Evolutionary conservation across 768 basidiomycete species (phyloP).

Genomic region (Mycena capillaripes): DNA sequence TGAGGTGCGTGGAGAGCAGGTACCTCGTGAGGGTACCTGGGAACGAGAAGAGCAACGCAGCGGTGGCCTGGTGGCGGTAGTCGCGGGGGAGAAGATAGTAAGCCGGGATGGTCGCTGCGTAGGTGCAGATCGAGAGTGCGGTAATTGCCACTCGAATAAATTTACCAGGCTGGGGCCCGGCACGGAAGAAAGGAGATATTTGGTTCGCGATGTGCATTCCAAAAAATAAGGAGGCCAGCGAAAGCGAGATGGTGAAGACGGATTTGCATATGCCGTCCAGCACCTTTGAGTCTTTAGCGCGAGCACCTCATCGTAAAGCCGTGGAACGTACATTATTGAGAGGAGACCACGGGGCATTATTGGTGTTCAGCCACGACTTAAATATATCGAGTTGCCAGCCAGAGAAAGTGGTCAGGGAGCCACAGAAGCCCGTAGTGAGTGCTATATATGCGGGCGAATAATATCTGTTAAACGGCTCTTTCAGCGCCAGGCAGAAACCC

Average conservation of each 20-base stretch:
- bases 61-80: slow-evolving; percentile 85
- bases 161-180: slow-evolving; percentile 56
- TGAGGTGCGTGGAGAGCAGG: slow-evolving; percentile 79
- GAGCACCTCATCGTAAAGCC: slow-evolving; percentile 12
- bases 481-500: slow-evolving; percentile 83
- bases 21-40: slow-evolving; percentile 92
- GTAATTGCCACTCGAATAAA: slow-evolving; percentile 65
- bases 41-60: slow-evolving; percentile 90
- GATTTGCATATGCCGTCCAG: slow-evolving; percentile 89
- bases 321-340: slow-evolving; percentile 75
- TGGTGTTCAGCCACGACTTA: slow-evolving; percentile 83
- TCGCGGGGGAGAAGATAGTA: slow-evolving; percentile 80
- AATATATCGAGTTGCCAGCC: slow-evolving; percentile 95
- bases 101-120: slow-evolving; percentile 81
- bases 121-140: slow-evolving; percentile 71
- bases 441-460: slow-evolving; percentile 92
- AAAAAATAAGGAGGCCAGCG: slow-evolving; percentile 82
- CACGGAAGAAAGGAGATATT: slow-evolving; percentile 56
- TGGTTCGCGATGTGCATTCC: slow-evolving; percentile 74
- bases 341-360: slow-evolving; percentile 67
- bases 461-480: slow-evolving; percentile 78
- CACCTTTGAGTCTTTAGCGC: slow-evolving; percentile 63
- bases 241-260: slow-evolving; percentile 82
- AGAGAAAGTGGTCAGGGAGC: slow-evolving; percentile 96
- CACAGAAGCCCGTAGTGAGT: slow-evolving; percentile 94